phyloP scores from a whole-genome alignment of 148 eudicot species.

The Nepenthes gracilis region DNA sequence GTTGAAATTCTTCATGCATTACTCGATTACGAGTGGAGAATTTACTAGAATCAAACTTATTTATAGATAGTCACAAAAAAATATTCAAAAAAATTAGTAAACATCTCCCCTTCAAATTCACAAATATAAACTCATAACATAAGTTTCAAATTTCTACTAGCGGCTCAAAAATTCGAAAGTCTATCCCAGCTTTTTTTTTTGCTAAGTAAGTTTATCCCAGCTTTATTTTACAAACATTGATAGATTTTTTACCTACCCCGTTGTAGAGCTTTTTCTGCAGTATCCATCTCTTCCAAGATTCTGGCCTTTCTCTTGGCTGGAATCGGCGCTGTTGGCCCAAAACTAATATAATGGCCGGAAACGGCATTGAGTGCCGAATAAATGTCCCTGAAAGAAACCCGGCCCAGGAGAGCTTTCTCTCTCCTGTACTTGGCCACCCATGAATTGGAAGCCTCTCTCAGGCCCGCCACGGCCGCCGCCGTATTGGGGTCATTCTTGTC shows the following conservation, averaged over 20 bases:
- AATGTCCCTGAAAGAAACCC: constrained; percentile 72
- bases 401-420: constrained; percentile 70
- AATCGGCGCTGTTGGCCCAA: constrained; percentile 11
- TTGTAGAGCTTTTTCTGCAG: constrained; percentile 72
- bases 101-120: too few relatives aligned
- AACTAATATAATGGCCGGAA: constrained; percentile 87
- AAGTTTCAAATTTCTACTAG: too few relatives aligned
- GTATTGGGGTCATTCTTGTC: constrained; percentile 64
- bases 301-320: constrained; percentile 32
- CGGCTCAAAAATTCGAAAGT: neutral
- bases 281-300: constrained; percentile 86
- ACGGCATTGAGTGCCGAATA: constrained; percentile 95
- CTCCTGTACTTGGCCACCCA: constrained; percentile 98
- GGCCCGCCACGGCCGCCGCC: constrained; percentile 67
- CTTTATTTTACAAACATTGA: neutral
- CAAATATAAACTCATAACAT: too few relatives aligned
- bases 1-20: too few relatives aligned
- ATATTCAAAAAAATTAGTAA: too few relatives aligned
- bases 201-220: neutral
- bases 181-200: neutral
- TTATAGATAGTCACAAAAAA: too few relatives aligned
- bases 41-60: too few relatives aligned
- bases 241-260: constrained; percentile 53
- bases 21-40: too few relatives aligned
- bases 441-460: constrained; percentile 59